These are phyloP conservation scores for Starmerella vitae DNA, from an alignment of 805 yeast genomes.

Conservation along the genomic window DNA sequence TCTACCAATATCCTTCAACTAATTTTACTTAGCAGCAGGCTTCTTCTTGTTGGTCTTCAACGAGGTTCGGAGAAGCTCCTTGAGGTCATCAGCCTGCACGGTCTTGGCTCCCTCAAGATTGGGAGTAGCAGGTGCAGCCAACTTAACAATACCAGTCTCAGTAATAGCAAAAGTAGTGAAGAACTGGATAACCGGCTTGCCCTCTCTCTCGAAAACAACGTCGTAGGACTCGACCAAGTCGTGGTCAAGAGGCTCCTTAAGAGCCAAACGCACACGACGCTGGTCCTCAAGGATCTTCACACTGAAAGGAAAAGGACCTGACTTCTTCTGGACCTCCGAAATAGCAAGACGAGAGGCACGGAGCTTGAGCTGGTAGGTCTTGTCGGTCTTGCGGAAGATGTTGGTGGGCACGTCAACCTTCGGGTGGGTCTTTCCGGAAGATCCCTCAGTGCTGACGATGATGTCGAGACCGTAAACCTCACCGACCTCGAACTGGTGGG, in stretches of 20 bases:
- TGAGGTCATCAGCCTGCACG: slow-evolving; percentile 36
- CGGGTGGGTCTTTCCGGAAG: slow-evolving; percentile 41
- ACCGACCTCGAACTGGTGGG: slow-evolving; percentile 54
- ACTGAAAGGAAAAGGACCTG: slow-evolving; percentile 56
- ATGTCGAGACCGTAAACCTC: slow-evolving; percentile 70
- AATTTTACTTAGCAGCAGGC: slow-evolving; percentile 7
- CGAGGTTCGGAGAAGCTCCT: slow-evolving; percentile 35
- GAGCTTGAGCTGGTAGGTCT: slow-evolving; percentile 51
- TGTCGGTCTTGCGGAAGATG: slow-evolving; percentile 57
- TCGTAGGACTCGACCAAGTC: slow-evolving; percentile 56
- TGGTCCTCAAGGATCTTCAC: slow-evolving; percentile 54
- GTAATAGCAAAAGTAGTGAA: slow-evolving; percentile 66
- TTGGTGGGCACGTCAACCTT: slow-evolving; percentile 52
- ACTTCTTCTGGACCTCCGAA: slow-evolving; percentile 53
- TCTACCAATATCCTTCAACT: too few species aligned
- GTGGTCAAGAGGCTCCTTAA: slow-evolving; percentile 59
- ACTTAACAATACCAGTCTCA: slow-evolving; percentile 54
- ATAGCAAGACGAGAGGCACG: slow-evolving; percentile 54
- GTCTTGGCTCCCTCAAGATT: slow-evolving; percentile 42
- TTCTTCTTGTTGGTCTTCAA: slow-evolving; percentile 39
- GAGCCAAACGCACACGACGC: slow-evolving; percentile 58
- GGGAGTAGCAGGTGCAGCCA: slow-evolving; percentile 39
- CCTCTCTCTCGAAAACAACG: slow-evolving; percentile 51
- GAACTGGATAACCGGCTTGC: slow-evolving; percentile 53
- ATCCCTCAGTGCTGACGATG: slow-evolving; percentile 46